Evolutionary conservation across 2,329 filamentous ascomycete species (phyloP), one percentile per base, ranked within the genome.

Genomic region (Colletotrichum lentis): DNA sequence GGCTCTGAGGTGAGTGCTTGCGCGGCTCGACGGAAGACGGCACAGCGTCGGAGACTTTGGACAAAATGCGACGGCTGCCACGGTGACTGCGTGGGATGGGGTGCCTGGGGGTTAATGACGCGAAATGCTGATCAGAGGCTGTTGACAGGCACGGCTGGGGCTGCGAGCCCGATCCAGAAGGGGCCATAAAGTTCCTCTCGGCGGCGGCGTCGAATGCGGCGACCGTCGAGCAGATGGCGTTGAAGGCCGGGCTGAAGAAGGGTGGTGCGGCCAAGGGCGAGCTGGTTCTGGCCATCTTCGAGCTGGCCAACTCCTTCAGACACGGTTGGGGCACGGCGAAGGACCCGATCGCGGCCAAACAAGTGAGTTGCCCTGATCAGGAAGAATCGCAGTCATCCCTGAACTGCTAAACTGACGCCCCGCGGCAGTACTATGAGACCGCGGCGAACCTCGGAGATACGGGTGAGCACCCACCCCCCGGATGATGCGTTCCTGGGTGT

Each of bases 201-300:
- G 89, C 91, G 37, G 96, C 96, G 55, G 96, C 96, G 5, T 91
- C 92, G 52, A 97, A 97, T 80, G 93, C 94, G 27, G 96, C 95
- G 27, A 86, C 88, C 49, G 88, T 99, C 63, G 96, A 99, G 82
- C 87, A 91, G 61, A 84, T 94, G 74, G 96, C 96, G 37, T 87
- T 98, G 24, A 85, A 91, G 72, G 92, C 94, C 10, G 96, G 95
- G 18, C 88, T 96, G 79, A 96, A 93, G 80, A 97, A 96, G 80
- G 96, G 96, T 60, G 96, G 96, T 69, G 91, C 92, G 16, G 95
- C 95, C 52, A 99, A 98, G 81, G 96, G 96, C 68, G 96, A 99
- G 83, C 86, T 99, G 61, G 92, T 98, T 20, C 88, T 99, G 69
- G 95, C 96, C 69, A 98, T 99, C 71, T 98, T 96, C 75, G 96